Base-by-base conservation (phyloP, 225 moss, liverwort and hornwort genomes). In the Bryoerythrophyllum caledonicum region DNA sequence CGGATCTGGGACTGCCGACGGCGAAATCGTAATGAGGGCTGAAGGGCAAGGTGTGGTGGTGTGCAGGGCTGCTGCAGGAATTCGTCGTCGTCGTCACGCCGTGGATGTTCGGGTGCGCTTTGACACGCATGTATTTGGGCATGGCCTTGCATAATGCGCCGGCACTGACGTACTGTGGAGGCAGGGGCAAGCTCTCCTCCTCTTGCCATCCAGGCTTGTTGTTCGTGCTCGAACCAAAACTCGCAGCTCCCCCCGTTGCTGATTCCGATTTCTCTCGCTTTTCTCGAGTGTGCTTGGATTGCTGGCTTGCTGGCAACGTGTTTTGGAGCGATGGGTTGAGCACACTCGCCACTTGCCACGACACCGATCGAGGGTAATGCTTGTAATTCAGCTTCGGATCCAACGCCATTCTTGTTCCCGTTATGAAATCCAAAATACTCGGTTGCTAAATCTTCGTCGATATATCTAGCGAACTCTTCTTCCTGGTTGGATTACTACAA, bases 291-390 rank as follows among this genome's bases (percentile, higher is more conserved):
- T 79, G 85, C 1, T 44, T 75, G 7, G 82, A 78, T 60, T 63
- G 19, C 38, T 73, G 75, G 6, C 49, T 63, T n/a, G 20, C 12
- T 4, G 80, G 77, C 17, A 66, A 7, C 3, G 71, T 65, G 52
- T 74, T 67, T 11, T 63, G 67, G 27, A 86, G 86, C n/a, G 83
- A 80, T 0, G 83, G 86, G 54, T 86, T 86, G 44, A 86, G 83
- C 75, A 86, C 81, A 25, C 53, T 81, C 23, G 86, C 86, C 25
- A 86, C 81, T 73, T 86, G 86, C 81, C 86, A 86, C 27, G 86
- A 86, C 8, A 60, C 76, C 0, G 78, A 86, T 1, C 83, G 67
- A 6, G 78, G 81, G 46, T 75, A 32, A 68, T 81, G 72, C 30
- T 70, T 81, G 55, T 74, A 84, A 51, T 73, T 23, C 65, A 11